Percentiles rank a stretch among this genome's conserved stretches.
phyloP scores from a whole-genome alignment of 2,329 filamentous ascomycete genomes.

The Ramichloridium luteum region DNA sequence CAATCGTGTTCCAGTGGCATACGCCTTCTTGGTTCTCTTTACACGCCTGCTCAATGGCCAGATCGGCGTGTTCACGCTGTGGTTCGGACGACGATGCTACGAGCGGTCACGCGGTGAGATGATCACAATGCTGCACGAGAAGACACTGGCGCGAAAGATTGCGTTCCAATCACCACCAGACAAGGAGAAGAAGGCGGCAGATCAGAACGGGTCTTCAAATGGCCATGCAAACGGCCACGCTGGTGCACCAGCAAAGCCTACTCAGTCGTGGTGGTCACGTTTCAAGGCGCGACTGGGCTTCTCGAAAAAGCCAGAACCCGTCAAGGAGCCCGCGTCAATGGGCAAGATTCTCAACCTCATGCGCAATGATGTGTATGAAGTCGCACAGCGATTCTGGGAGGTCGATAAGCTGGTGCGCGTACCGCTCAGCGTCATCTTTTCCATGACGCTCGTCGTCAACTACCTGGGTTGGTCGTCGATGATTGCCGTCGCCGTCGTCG shows the following conservation, averaged over 20 bases:
- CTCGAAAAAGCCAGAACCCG: constrained; percentile 19
- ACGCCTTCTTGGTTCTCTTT: constrained; percentile 50
- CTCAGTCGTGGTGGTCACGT: constrained; percentile 5
- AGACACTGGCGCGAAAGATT: constrained; percentile 57
- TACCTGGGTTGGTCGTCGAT: constrained; percentile 72
- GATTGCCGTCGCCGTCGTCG: constrained; percentile 49
- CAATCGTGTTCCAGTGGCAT: constrained; percentile 49
- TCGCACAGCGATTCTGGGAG: constrained; percentile 77
- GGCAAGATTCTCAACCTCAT: constrained; percentile 86
- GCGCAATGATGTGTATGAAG: constrained; percentile 67
- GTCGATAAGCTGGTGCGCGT: constrained; percentile 63
- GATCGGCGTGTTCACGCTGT: constrained; percentile 55
- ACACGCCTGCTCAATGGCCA: constrained; percentile 52
- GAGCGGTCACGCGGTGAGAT: constrained; percentile 75
- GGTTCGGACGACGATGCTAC: constrained; percentile 75
- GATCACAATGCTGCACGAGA: constrained; percentile 75
- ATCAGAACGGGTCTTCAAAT: constrained; percentile 7
- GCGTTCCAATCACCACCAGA: constrained; percentile 17
- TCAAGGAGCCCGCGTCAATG: constrained; percentile 58
- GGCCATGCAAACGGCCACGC: constrained; percentile 12
- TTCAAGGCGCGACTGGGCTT: constrained; percentile 12
- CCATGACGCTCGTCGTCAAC: constrained; percentile 60
- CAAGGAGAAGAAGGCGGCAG: constrained; percentile 4
- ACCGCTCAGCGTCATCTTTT: constrained; percentile 63
- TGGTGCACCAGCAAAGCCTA: constrained; percentile 4